Conservation (phyloP, 441 rosid species). For the Populus tomentosa region DNA sequence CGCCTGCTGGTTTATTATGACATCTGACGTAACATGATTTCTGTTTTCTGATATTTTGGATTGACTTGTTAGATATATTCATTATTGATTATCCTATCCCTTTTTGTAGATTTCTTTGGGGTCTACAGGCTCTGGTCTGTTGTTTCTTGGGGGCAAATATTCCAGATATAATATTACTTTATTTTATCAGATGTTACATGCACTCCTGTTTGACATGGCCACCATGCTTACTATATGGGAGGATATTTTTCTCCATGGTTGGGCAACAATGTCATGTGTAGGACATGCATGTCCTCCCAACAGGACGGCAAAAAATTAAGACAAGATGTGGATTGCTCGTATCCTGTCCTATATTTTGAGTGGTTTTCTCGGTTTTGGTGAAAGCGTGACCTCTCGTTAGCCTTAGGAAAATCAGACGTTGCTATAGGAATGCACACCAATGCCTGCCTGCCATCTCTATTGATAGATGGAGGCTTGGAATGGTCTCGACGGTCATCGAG, state of each 20-base stretch:
- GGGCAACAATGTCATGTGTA: not conserved
- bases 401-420: not conserved
- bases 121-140: not conserved
- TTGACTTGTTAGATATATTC: not conserved
- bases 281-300: conserved; percentile 16
- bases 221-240: not conserved
- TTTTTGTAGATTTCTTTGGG: not conserved
- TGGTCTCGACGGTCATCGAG: not conserved
- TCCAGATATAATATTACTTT: not conserved
- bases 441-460: not conserved
- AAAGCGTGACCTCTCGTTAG: not conserved
- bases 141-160: not conserved
- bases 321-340: conserved; percentile 10
- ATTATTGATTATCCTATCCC: not conserved
- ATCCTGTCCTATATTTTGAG: not conserved
- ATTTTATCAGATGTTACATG: not conserved
- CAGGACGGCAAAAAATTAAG: conserved; percentile 15
- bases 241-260: not conserved
- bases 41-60: not conserved
- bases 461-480: not conserved
- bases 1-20: not conserved
- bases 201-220: not conserved
- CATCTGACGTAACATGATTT: not conserved
- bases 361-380: not conserved
- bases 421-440: not conserved